Evolutionary conservation across 176 grass and related monocot species (phyloP), one percentile per base, ranked within the genome.

Genomic region (Aechmea fasciata): DNA sequence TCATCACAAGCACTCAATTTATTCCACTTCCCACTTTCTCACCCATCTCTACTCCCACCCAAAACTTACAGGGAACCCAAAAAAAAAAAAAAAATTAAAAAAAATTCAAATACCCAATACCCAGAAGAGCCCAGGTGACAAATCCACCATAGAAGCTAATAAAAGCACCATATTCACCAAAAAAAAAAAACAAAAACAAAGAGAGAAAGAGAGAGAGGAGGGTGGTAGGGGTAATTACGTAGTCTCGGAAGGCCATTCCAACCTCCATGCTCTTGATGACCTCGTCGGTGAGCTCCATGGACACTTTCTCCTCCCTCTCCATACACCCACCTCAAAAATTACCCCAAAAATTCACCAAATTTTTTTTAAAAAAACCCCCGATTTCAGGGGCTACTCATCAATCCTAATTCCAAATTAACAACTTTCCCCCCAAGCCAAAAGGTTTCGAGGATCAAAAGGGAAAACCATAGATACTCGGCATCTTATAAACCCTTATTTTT

Each of bases 211-310:
- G 55, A 9, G 15, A 3, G 3, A 64, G 50, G 18, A 13, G 48
- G 3, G 2, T 11, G 13, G 15, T 17, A 48, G 18, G 13, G 51
- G 13, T 0, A 15, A 2, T 82, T 82, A 97, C 89, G 66, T 97
- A 97, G 64, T 97, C 94, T 41, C 89, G 69, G 74, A 97, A 97
- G 52, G 94, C 94, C 84, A 97, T 66, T 2, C 94, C 89, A 52
- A 97, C 94, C 80, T 97, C 94, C 89, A 97, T 97, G 89, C 84
- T 81, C 86, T 97, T 97, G 71, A 97, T 66, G 49, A 97, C 78
- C 82, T 97, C 94, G 47, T 97, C 94, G 13, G 73, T 90, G 64
- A 92, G 79, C 82, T 97, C 94, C 94, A 92, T 90, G 10, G 68
- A 71, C 1, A 66, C 63, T 24, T 22, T 79, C 62, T 79, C 70